Percentiles rank a stretch among this genome's conserved stretches.
phyloP scores from a whole-genome alignment of 257 asterid species.

The Solanum infundibuliforme region DNA sequence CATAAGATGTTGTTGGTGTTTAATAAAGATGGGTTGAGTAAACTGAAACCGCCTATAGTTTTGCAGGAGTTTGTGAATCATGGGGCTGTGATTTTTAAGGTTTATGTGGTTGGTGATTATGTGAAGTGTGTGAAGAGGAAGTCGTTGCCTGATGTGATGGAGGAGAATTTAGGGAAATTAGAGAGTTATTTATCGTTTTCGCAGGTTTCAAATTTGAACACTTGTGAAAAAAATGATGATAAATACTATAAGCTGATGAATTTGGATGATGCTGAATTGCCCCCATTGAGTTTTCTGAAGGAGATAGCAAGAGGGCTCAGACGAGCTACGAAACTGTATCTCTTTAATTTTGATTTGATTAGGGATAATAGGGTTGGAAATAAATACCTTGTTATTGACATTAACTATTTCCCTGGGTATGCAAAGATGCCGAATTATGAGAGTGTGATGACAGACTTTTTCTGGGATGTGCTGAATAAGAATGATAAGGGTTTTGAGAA shows the following conservation, averaged over 20 bases:
- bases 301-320: constrained; percentile 59
- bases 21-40: constrained; percentile 44
- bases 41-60: constrained; percentile 64
- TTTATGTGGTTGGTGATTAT: constrained; percentile 66
- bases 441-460: constrained; percentile 50
- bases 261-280: constrained; percentile 52
- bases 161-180: constrained; percentile 34
- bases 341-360: constrained; percentile 68
- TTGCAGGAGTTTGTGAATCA: constrained; percentile 72
- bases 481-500: constrained; percentile 10
- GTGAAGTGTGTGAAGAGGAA: constrained; percentile 71
- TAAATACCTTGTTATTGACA: constrained; percentile 60
- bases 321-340: constrained; percentile 30
- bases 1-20: constrained; percentile 61
- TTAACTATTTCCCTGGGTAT: constrained; percentile 73
- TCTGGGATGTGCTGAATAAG: constrained; percentile 37
- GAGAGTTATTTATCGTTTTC: constrained; percentile 46
- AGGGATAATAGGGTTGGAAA: constrained; percentile 54
- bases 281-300: constrained; percentile 48
- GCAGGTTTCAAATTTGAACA: constrained; percentile 44
- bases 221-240: constrained; percentile 32
- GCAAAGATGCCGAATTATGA: constrained; percentile 76
- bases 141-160: constrained; percentile 51
- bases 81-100: constrained; percentile 70
- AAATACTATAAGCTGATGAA: constrained; percentile 41